These are phyloP conservation scores for Didymella segeticola DNA, from an alignment of 2,329 filamentous ascomycete genomes.

Conservation along the genomic window DNA sequence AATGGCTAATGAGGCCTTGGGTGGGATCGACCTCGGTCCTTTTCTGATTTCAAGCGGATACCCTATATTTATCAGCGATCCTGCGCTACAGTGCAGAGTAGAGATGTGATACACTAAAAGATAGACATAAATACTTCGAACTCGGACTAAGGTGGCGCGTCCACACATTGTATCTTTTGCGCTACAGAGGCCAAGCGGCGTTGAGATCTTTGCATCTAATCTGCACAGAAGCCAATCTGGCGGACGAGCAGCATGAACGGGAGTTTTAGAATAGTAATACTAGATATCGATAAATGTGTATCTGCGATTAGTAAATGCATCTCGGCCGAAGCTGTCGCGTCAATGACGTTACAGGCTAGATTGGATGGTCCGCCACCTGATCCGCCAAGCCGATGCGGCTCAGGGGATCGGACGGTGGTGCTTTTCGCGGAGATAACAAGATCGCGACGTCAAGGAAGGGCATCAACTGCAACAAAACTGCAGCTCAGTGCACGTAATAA, in stretches of 20 bases:
- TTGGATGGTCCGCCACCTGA: slow-evolving; percentile 6
- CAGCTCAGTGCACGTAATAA: not conserved
- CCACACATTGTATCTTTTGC: not conserved
- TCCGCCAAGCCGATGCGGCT: slow-evolving; percentile 11
- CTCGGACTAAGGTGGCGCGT: not conserved
- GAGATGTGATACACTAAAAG: not conserved
- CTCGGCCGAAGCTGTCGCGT: slow-evolving; percentile 14
- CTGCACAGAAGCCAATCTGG: not conserved
- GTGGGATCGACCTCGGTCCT: not conserved
- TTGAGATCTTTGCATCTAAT: not conserved
- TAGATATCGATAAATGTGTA: not conserved
- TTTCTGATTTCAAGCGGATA: slow-evolving; percentile 12
- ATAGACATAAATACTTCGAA: not conserved
- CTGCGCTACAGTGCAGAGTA: not conserved
- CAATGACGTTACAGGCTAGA: too few relatives aligned
- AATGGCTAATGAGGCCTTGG: slow-evolving; percentile 6
- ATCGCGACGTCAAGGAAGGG: not conserved
- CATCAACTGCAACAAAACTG: not conserved
- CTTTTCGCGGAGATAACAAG: slow-evolving; percentile 1
- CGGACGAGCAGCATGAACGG: not conserved
- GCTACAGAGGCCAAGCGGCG: not conserved
- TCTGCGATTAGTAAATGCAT: too few relatives aligned
- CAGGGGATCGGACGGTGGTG: not conserved
- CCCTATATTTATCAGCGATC: slow-evolving; percentile 11
- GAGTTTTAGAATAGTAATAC: too few relatives aligned